These are phyloP conservation scores for Ceratocystis cacaofunesta DNA, from an alignment of 2,329 filamentous ascomycete species.

Conservation along the genomic window DNA sequence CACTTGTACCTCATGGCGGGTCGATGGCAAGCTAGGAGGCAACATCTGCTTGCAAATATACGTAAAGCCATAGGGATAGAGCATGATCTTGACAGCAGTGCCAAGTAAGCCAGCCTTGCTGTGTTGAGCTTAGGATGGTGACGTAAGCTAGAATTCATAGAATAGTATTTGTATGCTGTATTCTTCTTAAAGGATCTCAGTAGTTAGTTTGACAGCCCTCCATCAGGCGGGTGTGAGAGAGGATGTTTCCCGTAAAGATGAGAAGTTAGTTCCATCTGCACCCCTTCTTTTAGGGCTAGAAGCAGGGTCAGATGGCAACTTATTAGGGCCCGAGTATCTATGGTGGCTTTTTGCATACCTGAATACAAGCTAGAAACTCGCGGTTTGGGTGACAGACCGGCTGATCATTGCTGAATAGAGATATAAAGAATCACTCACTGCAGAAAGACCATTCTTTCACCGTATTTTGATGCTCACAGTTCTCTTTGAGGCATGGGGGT, in stretches of 20 bases:
- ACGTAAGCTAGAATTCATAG: not conserved
- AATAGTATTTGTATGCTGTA: too few relatives aligned
- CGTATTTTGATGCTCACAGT: too few relatives aligned
- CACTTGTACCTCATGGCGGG: not conserved
- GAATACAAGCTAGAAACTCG: not conserved
- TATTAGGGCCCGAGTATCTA: not conserved
- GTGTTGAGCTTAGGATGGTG: not conserved
- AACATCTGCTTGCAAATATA: not conserved
- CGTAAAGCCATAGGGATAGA: not conserved
- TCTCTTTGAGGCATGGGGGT: too few relatives aligned
- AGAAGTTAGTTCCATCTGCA: not conserved
- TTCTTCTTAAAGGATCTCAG: not conserved
- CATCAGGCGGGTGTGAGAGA: not conserved
- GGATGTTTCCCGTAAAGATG: not conserved
- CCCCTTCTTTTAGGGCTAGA: too few relatives aligned
- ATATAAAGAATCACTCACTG: too few relatives aligned
- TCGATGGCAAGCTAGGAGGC: not conserved
- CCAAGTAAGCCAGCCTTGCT: not conserved
- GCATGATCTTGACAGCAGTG: not conserved
- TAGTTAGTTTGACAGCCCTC: not conserved
- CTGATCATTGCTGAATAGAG: too few relatives aligned
- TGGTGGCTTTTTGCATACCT: not conserved
- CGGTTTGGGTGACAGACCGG: too few relatives aligned
- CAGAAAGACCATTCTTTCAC: too few relatives aligned
- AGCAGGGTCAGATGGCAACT: not conserved